A percentile compares a stretch with the other conserved stretches of the same genome.
These are phyloP conservation scores for Claviceps citrina DNA, from an alignment of 2,329 filamentous ascomycete species.

Conservation along the genomic window DNA sequence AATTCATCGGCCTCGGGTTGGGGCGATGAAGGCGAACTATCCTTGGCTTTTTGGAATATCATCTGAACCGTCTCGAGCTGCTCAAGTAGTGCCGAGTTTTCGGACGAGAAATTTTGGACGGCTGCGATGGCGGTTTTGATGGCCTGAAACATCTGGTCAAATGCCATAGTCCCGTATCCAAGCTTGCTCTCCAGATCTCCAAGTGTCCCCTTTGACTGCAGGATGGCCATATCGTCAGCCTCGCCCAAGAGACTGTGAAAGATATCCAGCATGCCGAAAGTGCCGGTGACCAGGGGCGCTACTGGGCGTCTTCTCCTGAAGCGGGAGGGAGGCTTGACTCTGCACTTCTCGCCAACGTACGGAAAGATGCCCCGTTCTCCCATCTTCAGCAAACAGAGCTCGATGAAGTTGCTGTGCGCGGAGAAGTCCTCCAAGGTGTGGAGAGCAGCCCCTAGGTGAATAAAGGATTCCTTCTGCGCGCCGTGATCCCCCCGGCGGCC, in stretches of 20 bases:
- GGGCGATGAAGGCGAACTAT: slow-evolving; percentile 6
- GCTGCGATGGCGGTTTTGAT: slow-evolving; percentile 14
- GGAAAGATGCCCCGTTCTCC: slow-evolving; percentile 53
- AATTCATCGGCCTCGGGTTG: slow-evolving; percentile 7
- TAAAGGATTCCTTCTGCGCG: slow-evolving; percentile 49
- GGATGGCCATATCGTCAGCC: slow-evolving; percentile 29
- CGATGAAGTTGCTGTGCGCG: slow-evolving; percentile 64
- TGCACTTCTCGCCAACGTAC: slow-evolving; percentile 13
- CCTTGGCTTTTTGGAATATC: slow-evolving; percentile 14
- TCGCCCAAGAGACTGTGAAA: slow-evolving; percentile 51
- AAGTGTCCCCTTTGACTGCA: slow-evolving; percentile 42
- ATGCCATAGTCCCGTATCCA: slow-evolving; percentile 32
- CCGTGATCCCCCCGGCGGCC: slow-evolving; percentile 45
- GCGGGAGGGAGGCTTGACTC: slow-evolving; percentile 34
- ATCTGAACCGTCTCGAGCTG: slow-evolving; percentile 14
- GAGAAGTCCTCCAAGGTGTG: slow-evolving; percentile 52
- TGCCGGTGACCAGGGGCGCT: slow-evolving; percentile 52
- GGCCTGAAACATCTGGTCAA: slow-evolving; percentile 16
- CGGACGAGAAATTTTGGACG: slow-evolving; percentile 12
- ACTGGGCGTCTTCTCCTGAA: slow-evolving; percentile 33
- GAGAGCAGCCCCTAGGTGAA: slow-evolving; percentile 54
- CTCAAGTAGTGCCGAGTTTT: slow-evolving; percentile 11
- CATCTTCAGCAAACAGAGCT: slow-evolving; percentile 55
- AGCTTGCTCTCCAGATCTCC: slow-evolving; percentile 62
- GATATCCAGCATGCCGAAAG: slow-evolving; percentile 43